Percentiles rank a stretch among this genome's conserved stretches.
Conservation (phyloP, 495 filamentous ascomycete species). For the Peziza echinospora region DNA sequence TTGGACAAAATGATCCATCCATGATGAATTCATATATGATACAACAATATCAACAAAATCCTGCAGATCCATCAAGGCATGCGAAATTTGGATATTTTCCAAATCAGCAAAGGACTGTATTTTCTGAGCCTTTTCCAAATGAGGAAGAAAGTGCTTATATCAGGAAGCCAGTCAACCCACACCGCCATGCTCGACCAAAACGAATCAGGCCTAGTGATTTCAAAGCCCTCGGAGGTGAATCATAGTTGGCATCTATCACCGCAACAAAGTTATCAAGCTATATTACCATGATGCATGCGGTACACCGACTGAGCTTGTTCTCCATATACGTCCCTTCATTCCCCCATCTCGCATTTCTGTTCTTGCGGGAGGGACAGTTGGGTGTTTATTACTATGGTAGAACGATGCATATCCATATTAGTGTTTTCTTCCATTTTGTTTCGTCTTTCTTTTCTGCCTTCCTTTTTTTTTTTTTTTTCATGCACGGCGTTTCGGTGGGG, state of each 20-base stretch:
- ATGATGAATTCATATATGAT: constrained; percentile 7
- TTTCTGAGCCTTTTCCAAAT: constrained; percentile 36
- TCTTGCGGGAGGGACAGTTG: not conserved
- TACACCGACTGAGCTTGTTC: not conserved
- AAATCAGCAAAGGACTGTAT: constrained; percentile 51
- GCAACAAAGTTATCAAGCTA: not conserved
- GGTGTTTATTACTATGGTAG: not conserved
- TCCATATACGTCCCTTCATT: not conserved
- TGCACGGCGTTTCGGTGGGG: not conserved
- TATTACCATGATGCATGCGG: not conserved
- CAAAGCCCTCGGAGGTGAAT: constrained; percentile 14
- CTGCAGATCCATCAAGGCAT: constrained; percentile 11
- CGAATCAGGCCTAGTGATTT: constrained; percentile 67
- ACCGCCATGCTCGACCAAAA: constrained; percentile 60
- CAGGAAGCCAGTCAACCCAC: constrained; percentile 85
- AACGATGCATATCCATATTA: not conserved
- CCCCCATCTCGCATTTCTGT: not conserved
- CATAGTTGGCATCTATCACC: not conserved
- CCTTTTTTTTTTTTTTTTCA: not conserved
- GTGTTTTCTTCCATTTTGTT: not conserved
- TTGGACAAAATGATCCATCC: constrained; percentile 18
- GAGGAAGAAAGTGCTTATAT: constrained; percentile 88
- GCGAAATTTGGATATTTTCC: constrained; percentile 30
- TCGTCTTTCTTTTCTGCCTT: not conserved
- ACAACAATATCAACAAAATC: constrained; percentile 21